Base-by-base conservation (phyloP, 2,329 filamentous ascomycete genomes). In the Microcera coccophila region DNA sequence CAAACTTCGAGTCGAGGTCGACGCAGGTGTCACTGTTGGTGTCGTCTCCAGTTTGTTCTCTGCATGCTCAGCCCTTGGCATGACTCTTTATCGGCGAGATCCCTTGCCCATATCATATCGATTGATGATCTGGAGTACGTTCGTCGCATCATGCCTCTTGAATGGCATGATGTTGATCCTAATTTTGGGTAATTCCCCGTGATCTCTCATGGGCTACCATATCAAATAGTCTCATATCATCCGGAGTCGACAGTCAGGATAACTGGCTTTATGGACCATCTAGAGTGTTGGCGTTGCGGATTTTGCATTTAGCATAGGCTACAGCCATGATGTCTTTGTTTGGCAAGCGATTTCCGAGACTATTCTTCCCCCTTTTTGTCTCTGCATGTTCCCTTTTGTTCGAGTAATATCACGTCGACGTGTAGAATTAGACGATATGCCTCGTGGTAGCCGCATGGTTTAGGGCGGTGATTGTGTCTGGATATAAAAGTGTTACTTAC, bases 1-100 rank as follows among this genome's bases (percentile, higher is more conserved):
- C 59, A 84, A 78, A 61, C 72, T 84, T 51, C 73, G 77, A 4
- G 72, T 81, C n/a, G 81, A 87, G 61, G 87, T 91, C 3, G 85
- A 90, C 55, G 79, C 78, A 0, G 86, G 82, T 8, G 84, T 87
- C 2, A 73, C 86, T 1, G 71, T 87, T 31, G 86, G 85, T 9
- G 81, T 85, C 14, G 73, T 86, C 22, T 72, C 78, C 21, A 86
- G 82, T 49, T 61, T 90, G 31, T 73, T 81, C 46, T 81, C 81
- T 54, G 79, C 79, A 1, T 78, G 81, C 36, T 69, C 76, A 11
- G 84, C 75, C 1, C 69, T 87, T 5, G 79, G 75, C 24, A 73
- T 77, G 60, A 74, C 78, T 49, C 60, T 83, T 11, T 75, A 76
- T 38, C 71, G 79, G 26, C 64, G 68, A 31, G 72, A 75, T 37